Conservation (phyloP, 2,329 filamentous ascomycete genomes). For the Teratosphaeria epicoccoides region DNA sequence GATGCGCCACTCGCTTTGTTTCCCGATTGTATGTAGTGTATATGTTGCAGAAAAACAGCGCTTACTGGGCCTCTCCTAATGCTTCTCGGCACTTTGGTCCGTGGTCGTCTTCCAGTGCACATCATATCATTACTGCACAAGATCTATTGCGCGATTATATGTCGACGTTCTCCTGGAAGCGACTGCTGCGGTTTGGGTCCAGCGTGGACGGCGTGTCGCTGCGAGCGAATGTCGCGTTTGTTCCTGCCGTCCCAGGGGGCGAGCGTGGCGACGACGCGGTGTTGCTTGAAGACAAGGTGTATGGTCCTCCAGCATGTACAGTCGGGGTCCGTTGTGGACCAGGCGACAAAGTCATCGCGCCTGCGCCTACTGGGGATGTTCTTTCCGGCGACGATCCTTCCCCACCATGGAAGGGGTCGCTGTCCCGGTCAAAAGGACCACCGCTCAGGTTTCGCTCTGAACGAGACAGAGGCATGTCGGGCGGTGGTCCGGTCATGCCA, state of each 20-base stretch:
- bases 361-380: slow-evolving; percentile 3
- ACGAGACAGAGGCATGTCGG: slow-evolving; percentile 12
- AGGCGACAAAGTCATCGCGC: slow-evolving; percentile 22
- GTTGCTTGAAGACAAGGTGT: slow-evolving; percentile 11
- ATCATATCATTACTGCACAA: neutral
- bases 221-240: slow-evolving; percentile 8
- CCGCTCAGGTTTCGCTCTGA: slow-evolving; percentile 19
- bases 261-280: neutral
- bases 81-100: too few species aligned
- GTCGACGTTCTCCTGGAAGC: slow-evolving; percentile 21
- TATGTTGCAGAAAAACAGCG: too few species aligned
- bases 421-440: slow-evolving; percentile 36
- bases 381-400: slow-evolving; percentile 15
- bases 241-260: slow-evolving; percentile 7
- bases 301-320: slow-evolving; percentile 23
- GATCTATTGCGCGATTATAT: neutral
- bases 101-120: neutral
- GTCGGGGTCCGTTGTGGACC: slow-evolving; percentile 25
- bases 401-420: slow-evolving; percentile 32
- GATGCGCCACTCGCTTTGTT: neutral
- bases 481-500: slow-evolving; percentile 30
- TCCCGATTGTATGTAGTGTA: neutral
- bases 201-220: slow-evolving; percentile 15
- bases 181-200: slow-evolving; percentile 14
- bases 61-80: too few species aligned